Conservation (phyloP, 208 protist species). For the Histomonas meleagridis region DNA sequence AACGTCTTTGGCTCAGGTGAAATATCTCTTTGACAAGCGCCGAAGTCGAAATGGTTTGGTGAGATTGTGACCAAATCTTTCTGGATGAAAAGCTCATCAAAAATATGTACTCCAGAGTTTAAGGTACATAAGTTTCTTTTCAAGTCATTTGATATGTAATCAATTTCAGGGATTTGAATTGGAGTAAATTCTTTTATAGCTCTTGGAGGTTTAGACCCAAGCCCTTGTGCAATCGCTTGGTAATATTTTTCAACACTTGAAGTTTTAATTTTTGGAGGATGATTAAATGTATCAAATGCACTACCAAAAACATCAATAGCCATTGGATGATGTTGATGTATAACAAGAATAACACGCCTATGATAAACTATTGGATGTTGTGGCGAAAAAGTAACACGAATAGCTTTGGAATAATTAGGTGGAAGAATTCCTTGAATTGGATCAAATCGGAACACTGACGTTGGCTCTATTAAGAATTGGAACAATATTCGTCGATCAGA, state of each 20-base stretch:
- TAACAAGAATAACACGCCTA: background rate
- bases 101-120: background rate
- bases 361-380: constrained; percentile 23
- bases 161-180: background rate
- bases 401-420: constrained; percentile 11
- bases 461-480: constrained; percentile 25
- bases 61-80: background rate
- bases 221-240: background rate
- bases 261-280: background rate
- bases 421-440: constrained; percentile 33
- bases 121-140: background rate
- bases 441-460: background rate
- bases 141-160: background rate
- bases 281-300: background rate
- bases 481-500: background rate
- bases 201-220: background rate
- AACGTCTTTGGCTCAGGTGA: background rate
- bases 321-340: constrained; percentile 23
- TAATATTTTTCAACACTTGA: background rate
- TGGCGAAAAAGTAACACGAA: constrained; percentile 8
- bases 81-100: background rate
- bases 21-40: background rate
- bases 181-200: background rate
- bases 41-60: background rate
- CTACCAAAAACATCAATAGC: constrained; percentile 10